Base-by-base conservation (phyloP, 1,139 yeast genomes). In the Hemisphaericaspora lyxosophila region DNA sequence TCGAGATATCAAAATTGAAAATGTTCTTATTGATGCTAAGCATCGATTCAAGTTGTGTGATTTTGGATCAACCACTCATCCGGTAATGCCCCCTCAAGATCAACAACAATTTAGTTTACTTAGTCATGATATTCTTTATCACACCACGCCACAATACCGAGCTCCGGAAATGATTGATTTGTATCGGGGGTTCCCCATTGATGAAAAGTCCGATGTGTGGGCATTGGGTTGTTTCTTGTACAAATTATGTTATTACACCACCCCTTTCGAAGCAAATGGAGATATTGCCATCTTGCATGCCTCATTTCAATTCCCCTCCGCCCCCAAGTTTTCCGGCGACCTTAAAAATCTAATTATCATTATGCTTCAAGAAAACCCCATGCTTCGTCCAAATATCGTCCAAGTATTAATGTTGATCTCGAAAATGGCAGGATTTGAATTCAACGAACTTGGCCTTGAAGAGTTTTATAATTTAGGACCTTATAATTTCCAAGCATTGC, bases 131-230 rank as follows among this genome's bases (percentile, higher is more conserved):
- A 75, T 85, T 33, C 60, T 84, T 57, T 77, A 77, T 47, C 87
- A 85, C 51, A 85, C 95, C 0, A 85, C 95, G 0, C 92, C 92
- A 0, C 95, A 85, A 55, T 85, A 85, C 50, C 65, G 95, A 41
- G 69, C 88, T 1, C 95, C 95, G 1, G 95, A 85, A 56, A 85
- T 85, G 92, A 70, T 85, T 32, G 92, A 85, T 53, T 66, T 85
- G 33, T 78, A 78, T 49, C 65, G 82, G 39, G 80, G 83, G 2
- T 64, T 73, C 36, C 82, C 90, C 5, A 80, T 85, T 26, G 87
- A 85, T 56, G 86, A 83, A 48, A 83, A 82, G 58, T 75, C 86
- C 2, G 95, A 85, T 59, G 80, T 85, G 26, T 85, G 95, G 95
- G 95, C 94, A 0, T 59, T 85, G 29, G 95, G 95, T 9, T 84